Evolutionary conservation across 2,329 filamentous ascomycete species (phyloP).

Genomic region (Calonectria pteridis): DNA sequence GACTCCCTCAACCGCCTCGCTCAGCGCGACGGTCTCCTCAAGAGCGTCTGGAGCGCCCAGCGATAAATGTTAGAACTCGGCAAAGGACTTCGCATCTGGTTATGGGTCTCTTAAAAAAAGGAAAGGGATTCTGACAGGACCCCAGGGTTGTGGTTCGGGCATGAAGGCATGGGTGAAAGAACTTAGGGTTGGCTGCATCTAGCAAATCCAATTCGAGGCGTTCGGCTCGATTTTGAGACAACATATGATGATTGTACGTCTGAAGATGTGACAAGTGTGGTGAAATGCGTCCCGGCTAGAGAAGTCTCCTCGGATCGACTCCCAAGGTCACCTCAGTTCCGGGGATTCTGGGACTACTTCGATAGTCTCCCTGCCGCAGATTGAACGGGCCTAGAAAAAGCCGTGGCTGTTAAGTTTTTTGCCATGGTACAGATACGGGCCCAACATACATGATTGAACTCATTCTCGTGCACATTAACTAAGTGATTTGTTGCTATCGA

Average conservation of each 20-base stretch:
- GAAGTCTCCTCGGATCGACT: slow-evolving; percentile 66
- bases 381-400: slow-evolving; percentile 71
- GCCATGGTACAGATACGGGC: slow-evolving; percentile 76
- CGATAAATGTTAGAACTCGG: slow-evolving; percentile 60
- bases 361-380: slow-evolving; percentile 73
- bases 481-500: slow-evolving; percentile 15
- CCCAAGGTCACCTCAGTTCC: slow-evolving; percentile 54
- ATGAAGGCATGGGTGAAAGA: slow-evolving; percentile 55
- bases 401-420: slow-evolving; percentile 66
- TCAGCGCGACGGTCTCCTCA: slow-evolving; percentile 96
- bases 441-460: slow-evolving; percentile 58
- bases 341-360: slow-evolving; percentile 68
- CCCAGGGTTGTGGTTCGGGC: slow-evolving; percentile 51
- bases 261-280: slow-evolving; percentile 47
- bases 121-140: slow-evolving; percentile 43
- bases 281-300: slow-evolving; percentile 60
- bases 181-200: slow-evolving; percentile 58
- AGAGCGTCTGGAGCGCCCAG: slow-evolving; percentile 92
- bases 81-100: slow-evolving; percentile 41
- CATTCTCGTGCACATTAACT: slow-evolving; percentile 15
- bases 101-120: slow-evolving; percentile 40
- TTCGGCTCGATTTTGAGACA: slow-evolving; percentile 61
- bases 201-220: slow-evolving; percentile 61
- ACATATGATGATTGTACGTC: slow-evolving; percentile 47
- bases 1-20: slow-evolving; percentile 95